phyloP scores from a whole-genome alignment of 805 yeast genomes.

The Candida manassasensis region DNA sequence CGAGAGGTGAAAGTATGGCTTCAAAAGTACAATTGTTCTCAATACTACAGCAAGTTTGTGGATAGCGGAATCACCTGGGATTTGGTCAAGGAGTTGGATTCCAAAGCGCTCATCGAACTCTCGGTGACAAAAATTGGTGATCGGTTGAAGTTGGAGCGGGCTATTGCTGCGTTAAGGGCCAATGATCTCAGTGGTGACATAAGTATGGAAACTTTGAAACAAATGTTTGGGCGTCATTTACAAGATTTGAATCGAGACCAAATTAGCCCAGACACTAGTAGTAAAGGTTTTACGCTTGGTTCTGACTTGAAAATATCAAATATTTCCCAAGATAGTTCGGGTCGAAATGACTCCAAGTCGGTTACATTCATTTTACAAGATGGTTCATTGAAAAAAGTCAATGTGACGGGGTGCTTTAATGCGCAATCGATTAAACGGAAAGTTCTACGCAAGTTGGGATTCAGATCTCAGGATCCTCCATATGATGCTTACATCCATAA shows the following conservation, averaged over 20 bases:
- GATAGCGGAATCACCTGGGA: slow-evolving; percentile 55
- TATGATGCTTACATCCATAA: slow-evolving; percentile 58
- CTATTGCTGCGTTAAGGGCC: slow-evolving; percentile 44
- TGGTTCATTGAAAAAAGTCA: slow-evolving; percentile 65
- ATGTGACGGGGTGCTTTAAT: slow-evolving; percentile 73
- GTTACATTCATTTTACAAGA: slow-evolving; percentile 69
- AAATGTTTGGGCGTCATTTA: slow-evolving; percentile 14
- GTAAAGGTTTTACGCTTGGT: slow-evolving; percentile 2
- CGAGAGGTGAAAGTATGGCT: slow-evolving; percentile 35
- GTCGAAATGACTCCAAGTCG: slow-evolving; percentile 10
- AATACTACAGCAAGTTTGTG: slow-evolving; percentile 27
- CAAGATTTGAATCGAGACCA: slow-evolving; percentile 2
- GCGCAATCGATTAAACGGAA: slow-evolving; percentile 73
- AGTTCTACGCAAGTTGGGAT: slow-evolving; percentile 55
- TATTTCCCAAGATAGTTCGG: slow-evolving; percentile 7
- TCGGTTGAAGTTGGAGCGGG: slow-evolving; percentile 61
- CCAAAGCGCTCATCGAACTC: slow-evolving; percentile 59
- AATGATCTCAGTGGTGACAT: slow-evolving; percentile 20
- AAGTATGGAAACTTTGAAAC: slow-evolving; percentile 23
- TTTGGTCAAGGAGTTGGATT: slow-evolving; percentile 56
- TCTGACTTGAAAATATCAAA: slow-evolving; percentile 7
- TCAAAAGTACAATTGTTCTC: slow-evolving; percentile 29
- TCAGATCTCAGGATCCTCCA: slow-evolving; percentile 37
- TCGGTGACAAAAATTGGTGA: slow-evolving; percentile 83
- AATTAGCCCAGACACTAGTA: background rate